Evolutionary conservation across 176 grass and related monocot genomes (phyloP), one percentile per base, ranked within the genome.

Genomic region (Bromus sterilis): DNA sequence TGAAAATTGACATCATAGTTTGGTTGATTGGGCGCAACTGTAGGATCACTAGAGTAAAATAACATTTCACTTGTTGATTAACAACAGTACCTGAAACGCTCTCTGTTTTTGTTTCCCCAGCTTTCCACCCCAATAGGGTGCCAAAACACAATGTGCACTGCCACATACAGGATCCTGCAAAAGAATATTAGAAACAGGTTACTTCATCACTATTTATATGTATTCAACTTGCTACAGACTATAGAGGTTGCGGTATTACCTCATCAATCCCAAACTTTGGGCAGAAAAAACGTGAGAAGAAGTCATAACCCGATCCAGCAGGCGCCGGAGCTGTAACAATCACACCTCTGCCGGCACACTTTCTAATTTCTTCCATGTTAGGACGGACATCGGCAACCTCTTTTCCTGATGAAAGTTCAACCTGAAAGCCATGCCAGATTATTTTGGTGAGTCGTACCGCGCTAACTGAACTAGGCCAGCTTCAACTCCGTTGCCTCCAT

Each of bases 361-460:
- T 86, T 64, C 60, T 76, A 1, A 97, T 81, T 71, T 97, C 91
- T 29, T 80, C 64, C 33, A 80, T 75, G 32, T 94, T 92, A 42
- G 94, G 94, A 65, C 67, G 36, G 43, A 97, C 56, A 56, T 88
- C 79, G 0, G 80, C 71, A 21, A 97, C 82, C 80, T 97, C 91
- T 81, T 94, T 90, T 74, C 85, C 91, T 29, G 94, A 97, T 14
- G 91, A 82, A 80, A 94, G 85, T 74, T 97, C 94, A 25, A 97
- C 80, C 91, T 97, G 82, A 31, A 87, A 75, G 70, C 41, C 33
- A 78, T 60, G 20, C 15, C 29, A 63, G 18, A 81, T 20, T 9
- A 14, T 46, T 57, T 9, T 9, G 7, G 14, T 35, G 34, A 87
- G 75, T 51, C 37, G 35, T 15, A 80, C 33, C 42, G 13, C 14